Evolutionary conservation across 768 basidiomycete species (phyloP).

Genomic region (Gymnopilus dilepis): DNA sequence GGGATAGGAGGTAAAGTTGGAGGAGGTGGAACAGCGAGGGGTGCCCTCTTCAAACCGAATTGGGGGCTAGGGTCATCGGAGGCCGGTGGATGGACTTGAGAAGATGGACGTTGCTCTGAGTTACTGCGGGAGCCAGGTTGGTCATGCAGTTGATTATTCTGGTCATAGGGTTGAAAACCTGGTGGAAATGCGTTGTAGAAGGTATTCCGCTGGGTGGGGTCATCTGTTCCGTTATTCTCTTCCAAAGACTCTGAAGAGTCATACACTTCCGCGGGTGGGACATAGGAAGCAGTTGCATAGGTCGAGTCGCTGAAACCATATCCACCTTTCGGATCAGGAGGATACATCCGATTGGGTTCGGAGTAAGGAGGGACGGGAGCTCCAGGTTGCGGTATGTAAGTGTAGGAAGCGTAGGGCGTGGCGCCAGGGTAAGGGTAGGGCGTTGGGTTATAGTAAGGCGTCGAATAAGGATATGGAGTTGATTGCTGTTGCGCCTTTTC

Average conservation of each 20-base stretch:
- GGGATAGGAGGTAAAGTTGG: constrained; percentile 17
- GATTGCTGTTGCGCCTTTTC: constrained; percentile 1
- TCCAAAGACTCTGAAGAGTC: background rate
- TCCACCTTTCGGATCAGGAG: background rate
- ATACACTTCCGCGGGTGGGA: constrained; percentile 11
- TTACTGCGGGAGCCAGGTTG: background rate
- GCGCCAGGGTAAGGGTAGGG: background rate
- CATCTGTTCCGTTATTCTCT: background rate
- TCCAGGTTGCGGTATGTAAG: no score
- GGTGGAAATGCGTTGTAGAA: background rate
- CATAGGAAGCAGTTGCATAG: background rate
- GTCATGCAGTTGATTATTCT: background rate
- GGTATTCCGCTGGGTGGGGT: constrained; percentile 1
- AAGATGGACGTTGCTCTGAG: background rate
- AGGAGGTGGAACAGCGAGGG: constrained; percentile 18
- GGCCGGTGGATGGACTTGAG: background rate
- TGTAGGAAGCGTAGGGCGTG: background rate
- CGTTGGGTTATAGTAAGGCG: background rate
- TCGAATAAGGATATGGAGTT: background rate
- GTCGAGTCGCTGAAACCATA: background rate
- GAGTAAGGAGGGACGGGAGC: background rate
- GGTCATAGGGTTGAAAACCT: background rate
- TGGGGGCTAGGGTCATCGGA: background rate
- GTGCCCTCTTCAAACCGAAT: background rate
- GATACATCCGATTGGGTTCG: background rate